Base-by-base conservation (phyloP, 2,329 filamentous ascomycete species). In the Bretziella fagacearum region DNA sequence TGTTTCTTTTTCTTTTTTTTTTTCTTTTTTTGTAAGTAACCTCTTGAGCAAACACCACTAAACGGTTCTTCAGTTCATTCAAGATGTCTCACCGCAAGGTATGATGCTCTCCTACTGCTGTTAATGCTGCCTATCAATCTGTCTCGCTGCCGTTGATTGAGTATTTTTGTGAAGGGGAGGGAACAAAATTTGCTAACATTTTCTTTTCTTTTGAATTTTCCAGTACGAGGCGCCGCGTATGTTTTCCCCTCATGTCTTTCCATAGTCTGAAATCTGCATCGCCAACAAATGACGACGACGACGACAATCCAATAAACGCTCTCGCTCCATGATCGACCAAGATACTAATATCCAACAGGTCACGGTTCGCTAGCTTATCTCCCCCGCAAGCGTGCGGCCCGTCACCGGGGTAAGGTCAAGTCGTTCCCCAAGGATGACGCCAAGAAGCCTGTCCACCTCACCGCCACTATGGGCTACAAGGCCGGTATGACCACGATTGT, bases 401-500 rank as follows among this genome's bases (percentile, higher is more conserved):
- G 87, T 63, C 87, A 96, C 73, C 75, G 89, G 62, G 89, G 89
- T 68, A 93, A 93, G 78, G 89, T 95, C 67, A 95, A 95, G 85
- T 86, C 81, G 71, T 98, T 98, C 81, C 91, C 91, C 65, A 96
- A 96, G 82, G 91, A 98, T 84, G 87, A 98, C 77, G 74, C 86
- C 64, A 96, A 96, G 84, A 93, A 96, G 81, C 84, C 87, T 63
- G 85, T 95, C 68, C 91, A 98, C 78, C 79, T 98, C 63, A 98
- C 91, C 56, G 91, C 91, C 63, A 72, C 85, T 63, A 87, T 96
- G 81, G 91, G 91, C 68, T 98, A 98, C 81, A 98, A 98, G 85
- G 91, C 91, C 66, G 91, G 91, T 69, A 98, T 98, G 91, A 95
- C 86, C 69, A 98, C 91, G 63, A 91, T 96, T 70, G 91, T 98